phyloP scores from a whole-genome alignment of 352 stramenopile genomes.

The Phytophthora agathidicida region DNA sequence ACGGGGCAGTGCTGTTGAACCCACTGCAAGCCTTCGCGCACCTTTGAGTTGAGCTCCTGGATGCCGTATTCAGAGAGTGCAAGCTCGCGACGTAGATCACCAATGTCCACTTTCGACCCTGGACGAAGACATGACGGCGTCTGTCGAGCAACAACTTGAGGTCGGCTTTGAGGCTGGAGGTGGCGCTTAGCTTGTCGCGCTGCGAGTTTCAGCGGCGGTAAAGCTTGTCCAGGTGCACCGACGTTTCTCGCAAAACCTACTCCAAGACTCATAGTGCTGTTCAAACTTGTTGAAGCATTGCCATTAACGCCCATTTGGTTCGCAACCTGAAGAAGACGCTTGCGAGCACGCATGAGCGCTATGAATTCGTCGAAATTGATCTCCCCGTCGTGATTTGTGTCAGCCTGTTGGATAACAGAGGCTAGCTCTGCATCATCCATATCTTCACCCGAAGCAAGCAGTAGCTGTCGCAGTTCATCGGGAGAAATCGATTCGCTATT shows the following conservation, averaged over 20 bases:
- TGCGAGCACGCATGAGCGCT: conserved; percentile 76
- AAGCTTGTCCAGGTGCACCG: conserved; percentile 12
- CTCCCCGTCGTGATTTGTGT: conserved; percentile 73
- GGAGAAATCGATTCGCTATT: conserved; percentile 80
- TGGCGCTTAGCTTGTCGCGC: conserved; percentile 56
- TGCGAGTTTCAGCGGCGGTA: conserved; percentile 70
- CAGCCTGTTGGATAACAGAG: conserved; percentile 64
- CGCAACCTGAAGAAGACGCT: conserved; percentile 71
- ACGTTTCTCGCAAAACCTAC: conserved; percentile 7
- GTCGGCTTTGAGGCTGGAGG: conserved; percentile 43
- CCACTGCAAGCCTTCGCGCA: conserved; percentile 86
- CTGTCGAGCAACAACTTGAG: conserved; percentile 45
- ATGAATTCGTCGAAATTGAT: conserved; percentile 87
- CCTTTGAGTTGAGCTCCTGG: conserved; percentile 71
- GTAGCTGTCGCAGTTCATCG: conserved; percentile 60
- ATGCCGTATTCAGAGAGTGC: conserved; percentile 81
- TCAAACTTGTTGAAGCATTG: conserved; percentile 27
- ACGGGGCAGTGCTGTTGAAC: conserved; percentile 87
- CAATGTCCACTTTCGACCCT: conserved; percentile 48
- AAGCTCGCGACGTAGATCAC: conserved; percentile 74
- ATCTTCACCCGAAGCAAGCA: conserved; percentile 66
- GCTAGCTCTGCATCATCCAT: conserved; percentile 82
- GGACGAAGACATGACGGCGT: conserved; percentile 68
- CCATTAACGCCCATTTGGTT: conserved; percentile 67
- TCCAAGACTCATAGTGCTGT: conserved; percentile 7